Conservation (phyloP, 2,329 filamentous ascomycete species). For the Rutstroemia sydowiana region DNA sequence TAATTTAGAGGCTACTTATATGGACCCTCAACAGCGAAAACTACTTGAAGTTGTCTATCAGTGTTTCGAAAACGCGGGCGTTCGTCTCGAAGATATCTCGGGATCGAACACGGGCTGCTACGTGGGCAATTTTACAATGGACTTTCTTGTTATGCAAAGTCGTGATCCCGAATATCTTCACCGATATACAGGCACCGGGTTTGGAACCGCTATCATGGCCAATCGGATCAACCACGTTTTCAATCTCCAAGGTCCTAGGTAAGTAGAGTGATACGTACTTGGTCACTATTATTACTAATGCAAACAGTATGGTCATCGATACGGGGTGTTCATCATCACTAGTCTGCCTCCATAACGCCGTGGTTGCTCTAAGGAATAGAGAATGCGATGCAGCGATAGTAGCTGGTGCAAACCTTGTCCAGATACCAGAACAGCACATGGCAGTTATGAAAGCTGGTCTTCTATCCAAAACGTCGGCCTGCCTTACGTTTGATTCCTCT, state of each 20-base stretch:
- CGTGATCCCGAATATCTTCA: slow-evolving; percentile 15
- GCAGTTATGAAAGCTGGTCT: slow-evolving; percentile 31
- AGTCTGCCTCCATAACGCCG: slow-evolving; percentile 35
- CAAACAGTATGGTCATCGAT: slow-evolving; percentile 34
- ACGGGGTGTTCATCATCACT: slow-evolving; percentile 40
- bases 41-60: slow-evolving; percentile 1
- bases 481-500: slow-evolving; percentile 14
- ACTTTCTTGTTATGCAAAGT: slow-evolving; percentile 2
- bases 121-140: slow-evolving; percentile 13
- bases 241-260: slow-evolving; percentile 26
- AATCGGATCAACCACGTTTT: slow-evolving; percentile 21
- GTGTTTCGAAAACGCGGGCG: background rate
- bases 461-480: slow-evolving; percentile 3
- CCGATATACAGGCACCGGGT: slow-evolving; percentile 22
- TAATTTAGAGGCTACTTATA: background rate
- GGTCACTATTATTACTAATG: background rate
- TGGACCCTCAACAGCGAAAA: slow-evolving; percentile 4
- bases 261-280: too few relatives aligned
- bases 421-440: slow-evolving; percentile 3
- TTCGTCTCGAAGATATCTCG: slow-evolving; percentile 6
- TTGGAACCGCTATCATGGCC: slow-evolving; percentile 4
- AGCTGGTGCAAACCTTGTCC: slow-evolving; percentile 17
- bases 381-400: slow-evolving; percentile 30
- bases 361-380: slow-evolving; percentile 34
- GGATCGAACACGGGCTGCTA: slow-evolving; percentile 17